Conservation (phyloP, 225 moss, liverwort and hornwort species). For the Marchantia polymorpha region DNA sequence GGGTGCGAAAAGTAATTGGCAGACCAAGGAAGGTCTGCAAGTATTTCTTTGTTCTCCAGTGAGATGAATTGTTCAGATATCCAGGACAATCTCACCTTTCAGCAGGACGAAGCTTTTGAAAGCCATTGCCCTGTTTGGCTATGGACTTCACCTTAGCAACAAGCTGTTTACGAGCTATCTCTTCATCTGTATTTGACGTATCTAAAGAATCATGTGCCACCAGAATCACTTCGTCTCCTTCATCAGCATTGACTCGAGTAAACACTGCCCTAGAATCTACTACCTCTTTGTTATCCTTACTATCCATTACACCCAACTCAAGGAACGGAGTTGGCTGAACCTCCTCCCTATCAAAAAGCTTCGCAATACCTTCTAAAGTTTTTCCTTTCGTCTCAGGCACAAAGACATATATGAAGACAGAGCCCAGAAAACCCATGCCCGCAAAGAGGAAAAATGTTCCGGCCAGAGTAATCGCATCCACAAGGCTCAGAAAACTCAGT, state of each 20-base stretch:
- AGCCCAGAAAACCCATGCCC: constrained; percentile 45
- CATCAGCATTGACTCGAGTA: constrained; percentile 17
- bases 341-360: constrained; percentile 65
- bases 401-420: constrained; percentile 61
- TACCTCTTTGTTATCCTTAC: constrained; percentile 14
- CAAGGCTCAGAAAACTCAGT: constrained; percentile 79
- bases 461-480: constrained; percentile 61
- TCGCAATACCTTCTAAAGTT: constrained; percentile 77
- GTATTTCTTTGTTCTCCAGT: neutral
- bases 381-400: constrained; percentile 92
- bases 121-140: constrained; percentile 41
- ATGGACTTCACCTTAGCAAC: constrained; percentile 60
- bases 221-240: constrained; percentile 64
- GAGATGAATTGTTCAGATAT: neutral
- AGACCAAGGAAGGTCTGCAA: neutral
- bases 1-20: neutral
- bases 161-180: constrained; percentile 53
- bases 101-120: neutral
- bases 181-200: constrained; percentile 25
- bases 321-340: constrained; percentile 33
- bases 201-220: constrained; percentile 57
- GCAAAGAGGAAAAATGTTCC: constrained; percentile 85
- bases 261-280: constrained; percentile 34
- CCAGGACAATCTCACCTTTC: neutral
- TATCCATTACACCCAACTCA: constrained; percentile 42